Evolutionary conservation across 352 stramenopile genomes (phyloP).

Genomic region (Halophytophthora polymorphica): DNA sequence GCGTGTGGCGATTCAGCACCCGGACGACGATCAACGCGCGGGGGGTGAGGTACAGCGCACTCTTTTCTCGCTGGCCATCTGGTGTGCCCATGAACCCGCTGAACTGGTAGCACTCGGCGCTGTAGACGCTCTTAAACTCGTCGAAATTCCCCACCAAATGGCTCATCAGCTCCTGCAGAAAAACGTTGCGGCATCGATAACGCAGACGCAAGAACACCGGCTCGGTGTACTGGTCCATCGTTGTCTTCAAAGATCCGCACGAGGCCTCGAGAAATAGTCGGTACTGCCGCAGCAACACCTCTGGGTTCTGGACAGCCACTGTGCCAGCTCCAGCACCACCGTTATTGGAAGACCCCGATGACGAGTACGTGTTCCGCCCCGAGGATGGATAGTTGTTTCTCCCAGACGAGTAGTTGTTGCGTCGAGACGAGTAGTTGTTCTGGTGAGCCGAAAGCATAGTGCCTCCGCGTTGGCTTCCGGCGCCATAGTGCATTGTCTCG

Average conservation of each 20-base stretch:
- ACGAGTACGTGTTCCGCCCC: conserved; percentile 24
- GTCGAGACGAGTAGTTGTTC: conserved; percentile 25
- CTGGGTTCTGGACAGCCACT: conserved; percentile 63
- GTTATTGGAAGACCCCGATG: conserved; percentile 41
- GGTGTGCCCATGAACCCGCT: conserved; percentile 67
- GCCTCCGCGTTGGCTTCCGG: conserved; percentile 24
- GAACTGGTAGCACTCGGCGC: conserved; percentile 69
- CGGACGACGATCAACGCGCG: conserved; percentile 61
- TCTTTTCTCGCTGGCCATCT: conserved; percentile 72
- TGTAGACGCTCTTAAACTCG: conserved; percentile 71
- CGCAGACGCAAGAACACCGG: conserved; percentile 64
- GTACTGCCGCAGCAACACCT: conserved; percentile 72
- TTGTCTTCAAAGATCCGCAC: conserved; percentile 55
- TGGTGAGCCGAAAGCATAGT: conserved; percentile 17
- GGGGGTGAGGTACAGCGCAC: conserved; percentile 65
- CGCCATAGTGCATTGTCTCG: conserved; percentile 50
- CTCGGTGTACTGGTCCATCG: conserved; percentile 59
- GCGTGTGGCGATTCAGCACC: conserved; percentile 62
- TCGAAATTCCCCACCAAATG: conserved; percentile 75
- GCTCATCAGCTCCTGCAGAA: conserved; percentile 83
- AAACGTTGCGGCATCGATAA: conserved; percentile 73
- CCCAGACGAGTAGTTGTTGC: conserved; percentile 26
- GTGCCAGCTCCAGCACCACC: conserved; percentile 20
- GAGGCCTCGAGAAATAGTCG: conserved; percentile 64
- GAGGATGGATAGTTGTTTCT: conserved; percentile 39